Base-by-base conservation (phyloP, 805 yeast genomes). In the Wickerhamiella vanderwaltii region DNA sequence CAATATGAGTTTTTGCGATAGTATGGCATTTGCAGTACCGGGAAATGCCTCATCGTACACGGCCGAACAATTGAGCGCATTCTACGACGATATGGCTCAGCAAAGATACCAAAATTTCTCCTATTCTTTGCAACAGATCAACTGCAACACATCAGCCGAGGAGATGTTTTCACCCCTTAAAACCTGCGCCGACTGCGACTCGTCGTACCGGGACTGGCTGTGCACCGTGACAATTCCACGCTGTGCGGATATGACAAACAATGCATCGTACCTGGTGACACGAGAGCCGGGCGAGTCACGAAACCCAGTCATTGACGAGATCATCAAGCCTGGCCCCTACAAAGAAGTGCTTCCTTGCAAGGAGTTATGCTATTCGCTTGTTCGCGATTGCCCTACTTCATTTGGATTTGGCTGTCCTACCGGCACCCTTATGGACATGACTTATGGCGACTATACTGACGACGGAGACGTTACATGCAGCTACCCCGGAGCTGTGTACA, bases 21-120 rank as follows among this genome's bases (percentile, higher is more conserved):
- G 73, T 35, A 93, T 88, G 18, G 91, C 95, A 1, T 88, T 87
- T 60, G 71, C 94, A 0, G 95, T 83, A 0, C 97, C 97, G 0
- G 65, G 66, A 5, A 63, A 63, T 38, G 54, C 72, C 1, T 46
- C 64, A 1, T 46, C 55, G 3, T 62, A 61, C 23, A 58, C 60
- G 2, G 46, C 51, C 3, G 55, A 55, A 26, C 61, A 61, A 4
- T 55, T 77, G 23, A 64, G 67, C 1, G 26, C 48, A 0, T 52
- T 71, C 15, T 88, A 85, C 54, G 95, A 88, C 55, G 52, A 63
- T 31, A 62, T 75, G 48, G 86, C 95, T 0, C 50, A 55, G 13
- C 55, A 58, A 0, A 54, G 73, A 9, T 88, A 71, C 58, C 50
- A 60, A 11, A 82, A 81, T 55, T 88, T 88, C 60, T 65, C 79